A percentile compares a stretch with the other conserved stretches of the same genome.
phyloP scores from a whole-genome alignment of 306 rosid species.

The Pyrus pyrifolia region DNA sequence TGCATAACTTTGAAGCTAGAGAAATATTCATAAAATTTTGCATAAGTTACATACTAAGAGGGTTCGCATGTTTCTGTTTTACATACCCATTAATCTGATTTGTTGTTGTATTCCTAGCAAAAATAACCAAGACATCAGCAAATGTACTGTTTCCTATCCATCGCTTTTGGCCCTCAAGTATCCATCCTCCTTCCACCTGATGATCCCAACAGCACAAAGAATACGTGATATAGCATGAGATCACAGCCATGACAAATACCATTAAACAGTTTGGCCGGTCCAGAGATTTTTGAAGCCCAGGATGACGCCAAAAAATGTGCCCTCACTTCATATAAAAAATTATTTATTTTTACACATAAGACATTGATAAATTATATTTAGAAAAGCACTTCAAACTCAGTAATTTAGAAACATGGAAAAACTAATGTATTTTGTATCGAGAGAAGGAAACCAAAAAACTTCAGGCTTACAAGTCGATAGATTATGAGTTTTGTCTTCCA shows the following conservation, averaged over 20 bases:
- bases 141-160: slow-evolving; percentile 95
- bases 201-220: slow-evolving; percentile 26
- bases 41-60: neutral
- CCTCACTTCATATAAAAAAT: too few relatives aligned
- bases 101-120: slow-evolving; percentile 68
- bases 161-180: slow-evolving; percentile 78
- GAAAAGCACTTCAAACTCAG: too few relatives aligned
- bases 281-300: too few relatives aligned
- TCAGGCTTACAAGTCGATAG: too few relatives aligned
- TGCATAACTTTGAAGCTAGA: neutral
- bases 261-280: too few relatives aligned
- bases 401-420: too few relatives aligned
- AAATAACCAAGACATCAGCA: slow-evolving; percentile 71
- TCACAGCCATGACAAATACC: neutral
- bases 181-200: slow-evolving; percentile 89
- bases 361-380: too few relatives aligned
- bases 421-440: too few relatives aligned
- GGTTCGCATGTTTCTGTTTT: neutral
- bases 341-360: too few relatives aligned
- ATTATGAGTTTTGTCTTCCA: too few relatives aligned
- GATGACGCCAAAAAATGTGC: too few relatives aligned
- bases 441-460: too few relatives aligned
- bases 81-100: slow-evolving; percentile 81
- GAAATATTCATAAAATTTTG: neutral
- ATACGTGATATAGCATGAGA: slow-evolving; percentile 7